phyloP scores from a whole-genome alignment of 371 early-diverging fungal species.

The Rhizopus microsporus region DNA sequence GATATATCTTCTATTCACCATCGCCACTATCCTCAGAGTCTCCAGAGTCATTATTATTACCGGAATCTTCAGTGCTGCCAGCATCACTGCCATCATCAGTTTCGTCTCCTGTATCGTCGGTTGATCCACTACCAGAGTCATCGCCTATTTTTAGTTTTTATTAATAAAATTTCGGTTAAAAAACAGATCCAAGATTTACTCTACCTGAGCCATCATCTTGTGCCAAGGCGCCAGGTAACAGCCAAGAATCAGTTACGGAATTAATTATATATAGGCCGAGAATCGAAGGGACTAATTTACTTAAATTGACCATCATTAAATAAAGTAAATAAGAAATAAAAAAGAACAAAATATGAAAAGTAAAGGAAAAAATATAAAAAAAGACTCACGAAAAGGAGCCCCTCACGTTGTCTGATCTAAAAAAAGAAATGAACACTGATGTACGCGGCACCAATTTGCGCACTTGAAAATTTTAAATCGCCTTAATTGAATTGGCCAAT shows the following conservation, averaged over 20 bases:
- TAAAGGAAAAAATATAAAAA: slow-evolving; percentile 7
- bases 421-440: slow-evolving; percentile 4
- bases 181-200: neutral
- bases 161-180: neutral
- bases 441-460: neutral
- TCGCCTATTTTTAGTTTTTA: neutral
- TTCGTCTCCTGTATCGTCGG: neutral
- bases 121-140: neutral
- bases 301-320: slow-evolving; percentile 11
- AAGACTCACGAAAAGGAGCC: neutral
- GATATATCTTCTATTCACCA: neutral
- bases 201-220: slow-evolving; percentile 14
- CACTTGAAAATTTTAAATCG: too few species aligned
- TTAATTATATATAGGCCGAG: slow-evolving; percentile 4
- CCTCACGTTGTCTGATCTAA: slow-evolving; percentile 4
- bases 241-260: slow-evolving; percentile 17
- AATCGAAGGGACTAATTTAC: slow-evolving; percentile 2
- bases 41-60: neutral
- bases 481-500: too few species aligned
- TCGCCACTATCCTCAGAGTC: neutral
- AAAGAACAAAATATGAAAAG: slow-evolving; percentile 5
- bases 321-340: neutral
- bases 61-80: neutral
- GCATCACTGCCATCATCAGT: neutral
- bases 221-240: slow-evolving; percentile 13